phyloP scores from a whole-genome alignment of 108 stramenopile species.

The Schizochytrium sp. region DNA sequence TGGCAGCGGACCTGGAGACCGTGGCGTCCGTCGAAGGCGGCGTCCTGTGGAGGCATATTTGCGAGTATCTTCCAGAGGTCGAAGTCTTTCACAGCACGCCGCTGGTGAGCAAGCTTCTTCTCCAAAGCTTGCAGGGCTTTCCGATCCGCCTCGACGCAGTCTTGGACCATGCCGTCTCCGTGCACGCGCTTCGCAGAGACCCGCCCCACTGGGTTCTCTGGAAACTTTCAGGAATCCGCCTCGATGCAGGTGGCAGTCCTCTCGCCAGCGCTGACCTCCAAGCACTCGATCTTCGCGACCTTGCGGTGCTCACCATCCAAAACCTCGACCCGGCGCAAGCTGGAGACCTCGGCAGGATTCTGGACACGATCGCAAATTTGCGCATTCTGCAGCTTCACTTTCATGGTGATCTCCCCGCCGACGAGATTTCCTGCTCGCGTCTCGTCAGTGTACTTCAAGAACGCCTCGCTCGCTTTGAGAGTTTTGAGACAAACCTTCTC shows the following conservation, averaged over 20 bases:
- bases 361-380: neutral
- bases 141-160: neutral
- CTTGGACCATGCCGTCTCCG: neutral
- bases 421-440: neutral
- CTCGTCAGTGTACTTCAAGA: neutral
- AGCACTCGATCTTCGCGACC: neutral
- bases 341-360: neutral
- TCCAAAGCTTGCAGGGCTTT: neutral
- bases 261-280: neutral
- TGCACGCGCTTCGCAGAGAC: neutral
- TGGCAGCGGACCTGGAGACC: neutral
- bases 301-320: neutral
- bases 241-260: neutral
- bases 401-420: neutral
- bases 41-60: neutral
- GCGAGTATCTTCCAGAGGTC: neutral
- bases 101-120: neutral
- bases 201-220: neutral
- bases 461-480: neutral
- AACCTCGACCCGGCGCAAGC: neutral
- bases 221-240: neutral
- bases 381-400: neutral
- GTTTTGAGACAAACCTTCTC: neutral
- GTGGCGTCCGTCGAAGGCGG: neutral
- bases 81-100: neutral